phyloP scores from a whole-genome alignment of 2,329 filamentous ascomycete genomes.

The Microdochium paspali region DNA sequence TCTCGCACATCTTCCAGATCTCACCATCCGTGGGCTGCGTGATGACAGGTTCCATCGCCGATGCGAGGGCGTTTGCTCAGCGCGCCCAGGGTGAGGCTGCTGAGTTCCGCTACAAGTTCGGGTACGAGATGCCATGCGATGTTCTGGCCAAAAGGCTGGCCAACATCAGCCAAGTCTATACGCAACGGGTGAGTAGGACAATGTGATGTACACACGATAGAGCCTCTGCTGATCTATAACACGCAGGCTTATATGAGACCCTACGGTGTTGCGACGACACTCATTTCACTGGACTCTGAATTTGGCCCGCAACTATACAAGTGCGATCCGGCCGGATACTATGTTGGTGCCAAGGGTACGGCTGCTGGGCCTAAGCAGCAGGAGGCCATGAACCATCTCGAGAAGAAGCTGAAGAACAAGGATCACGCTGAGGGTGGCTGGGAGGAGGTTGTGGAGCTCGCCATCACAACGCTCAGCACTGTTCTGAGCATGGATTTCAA shows the following conservation, averaged over 20 bases:
- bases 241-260: slow-evolving; percentile 98
- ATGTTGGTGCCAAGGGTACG: slow-evolving; percentile 96
- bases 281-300: slow-evolving; percentile 91
- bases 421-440: slow-evolving; percentile 83
- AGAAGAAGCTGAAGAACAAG: slow-evolving; percentile 99
- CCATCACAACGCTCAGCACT: slow-evolving; percentile 89
- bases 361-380: slow-evolving; percentile 97
- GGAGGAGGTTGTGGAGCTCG: slow-evolving; percentile 97
- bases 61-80: slow-evolving; percentile 87
- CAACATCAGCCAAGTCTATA: slow-evolving; percentile 99
- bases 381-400: slow-evolving; percentile 94
- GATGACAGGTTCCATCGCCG: slow-evolving; percentile 97
- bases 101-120: slow-evolving; percentile 97
- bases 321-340: slow-evolving; percentile 96
- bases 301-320: slow-evolving; percentile 94
- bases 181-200: slow-evolving; percentile 63
- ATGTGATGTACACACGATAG: no score
- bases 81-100: slow-evolving; percentile 92
- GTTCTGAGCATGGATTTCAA: slow-evolving; percentile 99
- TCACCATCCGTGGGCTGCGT: slow-evolving; percentile 95
- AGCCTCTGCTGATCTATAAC: no score
- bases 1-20: slow-evolving; percentile 95
- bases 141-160: slow-evolving; percentile 92
- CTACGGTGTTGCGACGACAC: slow-evolving; percentile 86
- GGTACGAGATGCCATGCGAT: slow-evolving; percentile 99